Conservation (phyloP, 2,329 filamentous ascomycete species). For the Didymella segeticola region DNA sequence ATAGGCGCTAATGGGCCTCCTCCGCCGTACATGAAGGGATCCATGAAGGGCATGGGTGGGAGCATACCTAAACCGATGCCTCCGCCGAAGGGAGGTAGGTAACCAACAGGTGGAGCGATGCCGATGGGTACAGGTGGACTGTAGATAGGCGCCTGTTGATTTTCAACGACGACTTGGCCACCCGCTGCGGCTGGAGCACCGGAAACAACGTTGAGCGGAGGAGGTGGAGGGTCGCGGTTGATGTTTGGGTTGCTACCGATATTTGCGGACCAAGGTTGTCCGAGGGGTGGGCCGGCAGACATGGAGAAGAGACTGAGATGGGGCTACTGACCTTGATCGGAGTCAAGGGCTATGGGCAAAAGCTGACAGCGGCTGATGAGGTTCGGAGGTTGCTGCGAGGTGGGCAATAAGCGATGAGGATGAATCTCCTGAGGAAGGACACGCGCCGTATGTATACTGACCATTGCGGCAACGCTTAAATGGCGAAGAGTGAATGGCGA, state of each 20-base stretch:
- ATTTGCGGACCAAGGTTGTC: constrained; percentile 37
- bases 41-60: constrained; percentile 29
- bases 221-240: constrained; percentile 42
- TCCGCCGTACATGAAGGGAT: constrained; percentile 32
- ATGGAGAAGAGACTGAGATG: constrained; percentile 18
- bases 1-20: constrained; percentile 35
- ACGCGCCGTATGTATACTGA: not conserved
- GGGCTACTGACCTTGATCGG: not conserved
- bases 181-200: constrained; percentile 12
- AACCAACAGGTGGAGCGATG: constrained; percentile 24
- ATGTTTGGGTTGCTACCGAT: constrained; percentile 46
- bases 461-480: not conserved
- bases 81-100: constrained; percentile 26
- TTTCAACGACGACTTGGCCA: constrained; percentile 29
- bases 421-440: not conserved
- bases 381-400: not conserved
- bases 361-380: not conserved
- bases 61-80: constrained; percentile 36
- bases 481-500: constrained; percentile 22
- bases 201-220: constrained; percentile 28
- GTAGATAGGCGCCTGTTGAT: constrained; percentile 33
- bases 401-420: not conserved
- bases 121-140: constrained; percentile 30
- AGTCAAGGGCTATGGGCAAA: not conserved
- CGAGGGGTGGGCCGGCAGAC: constrained; percentile 37